A percentile compares a stretch with the other conserved stretches of the same genome.
Evolutionary conservation across 345 rosid genomes (phyloP).

Genomic region (Gossypium longicalyx): DNA sequence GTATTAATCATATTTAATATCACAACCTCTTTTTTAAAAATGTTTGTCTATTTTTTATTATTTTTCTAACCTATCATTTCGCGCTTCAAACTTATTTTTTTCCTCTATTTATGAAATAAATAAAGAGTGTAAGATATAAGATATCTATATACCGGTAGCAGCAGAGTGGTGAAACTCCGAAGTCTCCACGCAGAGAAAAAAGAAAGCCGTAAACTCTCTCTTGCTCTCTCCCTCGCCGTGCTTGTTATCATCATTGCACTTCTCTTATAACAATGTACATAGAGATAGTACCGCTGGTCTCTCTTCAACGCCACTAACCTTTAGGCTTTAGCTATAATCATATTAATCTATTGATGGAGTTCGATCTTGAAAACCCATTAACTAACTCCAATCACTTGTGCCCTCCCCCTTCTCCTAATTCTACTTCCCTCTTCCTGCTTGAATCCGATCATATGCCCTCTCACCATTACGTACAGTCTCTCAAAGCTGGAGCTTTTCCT

Average conservation of each 20-base stretch:
- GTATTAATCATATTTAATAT: too few relatives aligned
- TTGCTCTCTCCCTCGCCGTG: not conserved
- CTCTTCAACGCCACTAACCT: conserved; percentile 7
- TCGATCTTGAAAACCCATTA: conserved; percentile 72
- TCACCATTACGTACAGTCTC: conserved; percentile 28
- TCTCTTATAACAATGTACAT: not conserved
- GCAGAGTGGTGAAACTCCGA: conserved; percentile 17
- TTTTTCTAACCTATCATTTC: too few relatives aligned
- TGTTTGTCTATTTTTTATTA: too few relatives aligned
- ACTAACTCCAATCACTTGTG: conserved; percentile 11
- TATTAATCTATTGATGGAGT: conserved; percentile 42
- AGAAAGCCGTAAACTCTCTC: not conserved
- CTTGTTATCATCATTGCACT: not conserved
- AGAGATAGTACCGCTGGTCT: not conserved
- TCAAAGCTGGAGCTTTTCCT: conserved; percentile 36
- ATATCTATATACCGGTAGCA: too few relatives aligned
- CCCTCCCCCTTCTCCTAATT: not conserved
- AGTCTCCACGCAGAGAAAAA: conserved; percentile 17
- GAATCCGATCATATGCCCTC: conserved; percentile 73
- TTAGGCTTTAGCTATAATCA: not conserved
- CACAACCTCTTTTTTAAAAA: too few relatives aligned
- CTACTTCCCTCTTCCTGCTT: conserved; percentile 40
- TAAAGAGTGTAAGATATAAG: too few relatives aligned
- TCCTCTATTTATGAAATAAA: too few relatives aligned
- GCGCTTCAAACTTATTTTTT: too few relatives aligned